Base-by-base conservation (phyloP, 1,139 yeast species). In the Yamadazyma conglobata region DNA sequence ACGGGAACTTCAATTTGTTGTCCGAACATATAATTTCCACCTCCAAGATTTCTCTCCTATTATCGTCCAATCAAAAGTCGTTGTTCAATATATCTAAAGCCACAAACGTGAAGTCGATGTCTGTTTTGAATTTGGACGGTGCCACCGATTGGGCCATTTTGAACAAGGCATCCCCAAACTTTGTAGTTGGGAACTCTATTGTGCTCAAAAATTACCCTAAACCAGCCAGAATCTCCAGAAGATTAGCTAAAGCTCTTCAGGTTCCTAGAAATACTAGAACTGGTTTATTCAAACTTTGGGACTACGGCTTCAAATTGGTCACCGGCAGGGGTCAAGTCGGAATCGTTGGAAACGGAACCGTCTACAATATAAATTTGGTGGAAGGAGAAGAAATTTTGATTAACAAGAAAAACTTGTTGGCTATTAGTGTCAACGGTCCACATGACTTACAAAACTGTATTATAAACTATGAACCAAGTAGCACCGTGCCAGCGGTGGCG, bases 261-360 rank as follows among this genome's bases (percentile, higher is more conserved):
- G 21, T 30, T 15, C 42, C 56, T 6, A 28, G 37, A 3, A 40
- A 52, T 11, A 44, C 58, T 2, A 36, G 46, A 3, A 64, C 73
- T 2, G 76, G 77, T 1, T 46, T 70, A 17, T 44, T 46, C 35
- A 45, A 42, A 17, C 63, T 60, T 60, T 40, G 40, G 26, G 48
- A 48, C 24, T 35, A 51, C 3, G 78, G 77, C 0, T 77, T 66
- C 43, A 56, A 66, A 1, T 56, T 73, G 23, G 43, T 77, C 6
- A 64, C 71, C 19, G 86, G 86, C 0, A 58, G 85, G 38, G 86
- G 86, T 0, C 69, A 65, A 32, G 64, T 65, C 2, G 79, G 77
- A 2, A 42, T 79, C n/a, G 69, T 65, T 10, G 84, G 82, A 1
- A 56, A 59, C 18, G 84, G 85, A 1, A 61, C 72, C n/a, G 54